A percentile compares a stretch with the other conserved stretches of the same genome.
Evolutionary conservation across 2,329 filamentous ascomycete genomes (phyloP).

Genomic region (Chaetomium sp.): DNA sequence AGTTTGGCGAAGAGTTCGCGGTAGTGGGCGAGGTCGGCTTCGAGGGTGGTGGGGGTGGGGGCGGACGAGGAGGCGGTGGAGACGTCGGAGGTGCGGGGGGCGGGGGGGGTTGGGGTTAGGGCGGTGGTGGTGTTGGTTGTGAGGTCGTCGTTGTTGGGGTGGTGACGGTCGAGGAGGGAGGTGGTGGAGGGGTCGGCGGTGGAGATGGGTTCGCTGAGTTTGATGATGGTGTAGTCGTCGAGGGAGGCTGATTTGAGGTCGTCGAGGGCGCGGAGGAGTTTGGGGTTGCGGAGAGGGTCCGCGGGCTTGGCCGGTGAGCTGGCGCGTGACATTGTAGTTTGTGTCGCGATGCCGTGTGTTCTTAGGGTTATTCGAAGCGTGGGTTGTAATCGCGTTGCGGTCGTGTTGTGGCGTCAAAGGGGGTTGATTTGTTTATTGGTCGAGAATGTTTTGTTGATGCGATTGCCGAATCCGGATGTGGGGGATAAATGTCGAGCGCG

Average conservation of each 20-base stretch:
- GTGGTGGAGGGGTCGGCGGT: slow-evolving; percentile 38
- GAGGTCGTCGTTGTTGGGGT: slow-evolving; percentile 21
- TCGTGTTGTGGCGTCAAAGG: not conserved
- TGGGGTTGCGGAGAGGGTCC: slow-evolving; percentile 23
- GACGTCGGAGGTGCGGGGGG: slow-evolving; percentile 61
- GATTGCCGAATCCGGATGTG: slow-evolving; percentile 8
- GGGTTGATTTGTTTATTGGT: not conserved
- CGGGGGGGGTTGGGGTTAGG: too few species aligned
- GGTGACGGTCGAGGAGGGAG: slow-evolving; percentile 27
- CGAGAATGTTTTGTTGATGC: slow-evolving; percentile 11
- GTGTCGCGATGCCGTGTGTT: not conserved
- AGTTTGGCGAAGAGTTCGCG: slow-evolving; percentile 94
- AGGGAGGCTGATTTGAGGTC: slow-evolving; percentile 39
- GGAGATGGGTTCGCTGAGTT: slow-evolving; percentile 68
- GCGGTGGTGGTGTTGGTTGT: slow-evolving; percentile 29
- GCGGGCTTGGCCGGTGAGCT: slow-evolving; percentile 7
- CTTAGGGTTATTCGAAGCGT: too few species aligned
- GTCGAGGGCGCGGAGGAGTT: slow-evolving; percentile 43
- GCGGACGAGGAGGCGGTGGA: slow-evolving; percentile 51
- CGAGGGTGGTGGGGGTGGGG: slow-evolving; percentile 67
- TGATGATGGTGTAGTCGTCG: slow-evolving; percentile 66
- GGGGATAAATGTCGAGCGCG: not conserved
- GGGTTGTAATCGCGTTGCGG: not conserved
- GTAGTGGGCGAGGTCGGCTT: slow-evolving; percentile 83
- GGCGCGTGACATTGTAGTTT: slow-evolving; percentile 9